These are phyloP conservation scores for Lecanoromycetidae sp. DNA, from an alignment of 2,329 filamentous ascomycete species.

Conservation along the genomic window DNA sequence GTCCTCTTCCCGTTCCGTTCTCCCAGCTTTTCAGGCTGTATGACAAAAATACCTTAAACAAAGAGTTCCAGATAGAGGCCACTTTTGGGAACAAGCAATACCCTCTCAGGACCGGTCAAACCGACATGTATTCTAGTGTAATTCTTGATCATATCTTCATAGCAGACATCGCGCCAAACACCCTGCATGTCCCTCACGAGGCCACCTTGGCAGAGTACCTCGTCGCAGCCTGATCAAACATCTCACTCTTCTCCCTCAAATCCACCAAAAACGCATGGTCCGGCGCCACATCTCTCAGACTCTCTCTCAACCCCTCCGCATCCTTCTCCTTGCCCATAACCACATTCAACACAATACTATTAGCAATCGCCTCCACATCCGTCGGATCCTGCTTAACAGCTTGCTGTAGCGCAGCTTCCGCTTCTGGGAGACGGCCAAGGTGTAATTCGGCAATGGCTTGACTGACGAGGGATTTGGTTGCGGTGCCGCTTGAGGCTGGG, in stretches of 20 bases:
- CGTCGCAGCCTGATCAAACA: constrained; percentile 73
- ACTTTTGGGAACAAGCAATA: too few species aligned
- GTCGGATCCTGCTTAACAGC: constrained; percentile 62
- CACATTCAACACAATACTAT: constrained; percentile 66
- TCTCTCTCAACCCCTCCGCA: constrained; percentile 28
- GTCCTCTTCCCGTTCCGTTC: too few species aligned
- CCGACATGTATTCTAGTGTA: background rate
- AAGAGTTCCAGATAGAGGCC: too few species aligned
- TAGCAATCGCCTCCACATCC: constrained; percentile 66
- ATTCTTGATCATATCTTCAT: background rate
- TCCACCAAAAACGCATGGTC: constrained; percentile 62
- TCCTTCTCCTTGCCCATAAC: constrained; percentile 55
- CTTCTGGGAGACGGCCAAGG: constrained; percentile 76
- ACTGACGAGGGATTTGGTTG: constrained; percentile 58
- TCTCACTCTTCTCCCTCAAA: constrained; percentile 68
- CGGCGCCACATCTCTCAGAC: constrained; percentile 43
- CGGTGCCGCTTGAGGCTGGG: constrained; percentile 66
- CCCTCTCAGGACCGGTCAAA: too few species aligned
- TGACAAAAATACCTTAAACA: too few species aligned
- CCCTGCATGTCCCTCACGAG: constrained; percentile 5
- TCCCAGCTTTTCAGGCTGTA: too few species aligned
- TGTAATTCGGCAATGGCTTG: constrained; percentile 89
- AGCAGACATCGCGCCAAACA: background rate
- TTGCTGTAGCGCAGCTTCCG: constrained; percentile 72
- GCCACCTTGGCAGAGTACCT: constrained; percentile 82